A percentile compares a stretch with the other conserved stretches of the same genome.
phyloP scores from a whole-genome alignment of 2,329 filamentous ascomycete genomes.

The Conoideocrella luteorostrata region DNA sequence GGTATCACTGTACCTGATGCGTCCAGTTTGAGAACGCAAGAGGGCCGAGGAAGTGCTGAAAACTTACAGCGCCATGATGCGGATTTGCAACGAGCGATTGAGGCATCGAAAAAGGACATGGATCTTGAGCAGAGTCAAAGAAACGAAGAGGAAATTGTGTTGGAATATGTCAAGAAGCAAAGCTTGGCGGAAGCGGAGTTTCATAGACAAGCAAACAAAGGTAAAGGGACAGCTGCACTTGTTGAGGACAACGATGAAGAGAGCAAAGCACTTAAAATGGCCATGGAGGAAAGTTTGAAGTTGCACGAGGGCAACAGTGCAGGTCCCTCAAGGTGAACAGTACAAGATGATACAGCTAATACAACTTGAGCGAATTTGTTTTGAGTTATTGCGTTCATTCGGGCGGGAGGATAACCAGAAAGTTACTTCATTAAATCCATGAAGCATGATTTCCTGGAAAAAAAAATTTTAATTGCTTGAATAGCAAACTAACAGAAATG shows the following conservation, averaged over 20 bases:
- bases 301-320: conserved; percentile 24
- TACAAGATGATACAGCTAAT: not conserved
- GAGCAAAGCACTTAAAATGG: conserved; percentile 50
- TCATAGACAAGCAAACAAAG: conserved; percentile 27
- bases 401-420: too few relatives aligned
- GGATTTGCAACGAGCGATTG: conserved; percentile 34
- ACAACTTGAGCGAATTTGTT: not conserved
- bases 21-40: not conserved
- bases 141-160: conserved; percentile 64
- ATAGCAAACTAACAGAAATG: too few relatives aligned
- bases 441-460: too few relatives aligned
- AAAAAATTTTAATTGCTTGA: too few relatives aligned
- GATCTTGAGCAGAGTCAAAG: conserved; percentile 34
- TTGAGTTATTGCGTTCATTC: too few relatives aligned
- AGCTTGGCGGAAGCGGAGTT: conserved; percentile 62
- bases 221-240: conserved; percentile 23
- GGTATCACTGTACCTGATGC: conserved; percentile 14
- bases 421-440: too few relatives aligned
- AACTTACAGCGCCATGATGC: conserved; percentile 12
- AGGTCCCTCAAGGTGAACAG: conserved; percentile 15
- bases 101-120: conserved; percentile 37
- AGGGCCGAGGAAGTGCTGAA: not conserved
- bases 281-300: conserved; percentile 50
- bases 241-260: conserved; percentile 29
- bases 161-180: conserved; percentile 74